phyloP scores from a whole-genome alignment of 352 stramenopile genomes.

The Pythium oligandrum region DNA sequence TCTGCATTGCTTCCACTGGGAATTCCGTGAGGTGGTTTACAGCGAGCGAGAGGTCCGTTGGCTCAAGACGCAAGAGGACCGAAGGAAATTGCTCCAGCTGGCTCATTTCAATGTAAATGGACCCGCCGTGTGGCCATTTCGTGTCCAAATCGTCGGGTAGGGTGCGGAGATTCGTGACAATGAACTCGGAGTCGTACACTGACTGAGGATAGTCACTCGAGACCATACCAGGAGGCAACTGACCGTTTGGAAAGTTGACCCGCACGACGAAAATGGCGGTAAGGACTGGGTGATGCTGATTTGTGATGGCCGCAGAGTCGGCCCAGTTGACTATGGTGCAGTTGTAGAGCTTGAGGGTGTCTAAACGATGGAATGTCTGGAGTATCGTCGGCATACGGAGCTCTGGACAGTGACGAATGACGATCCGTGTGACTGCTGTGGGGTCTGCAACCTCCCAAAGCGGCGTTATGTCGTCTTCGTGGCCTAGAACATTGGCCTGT shows the following conservation, averaged over 20 bases:
- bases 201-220: slow-evolving; percentile 7
- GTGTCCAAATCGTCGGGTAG: no score
- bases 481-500: background rate
- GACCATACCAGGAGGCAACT: slow-evolving; percentile 9
- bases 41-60: no score
- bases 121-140: no score
- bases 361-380: slow-evolving; percentile 4
- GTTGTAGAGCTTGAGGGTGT: slow-evolving; percentile 14
- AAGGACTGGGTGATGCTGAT: background rate
- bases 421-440: background rate
- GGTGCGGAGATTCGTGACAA: slow-evolving; percentile 1
- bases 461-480: background rate
- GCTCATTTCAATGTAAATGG: no score
- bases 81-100: no score
- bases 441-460: background rate
- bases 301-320: slow-evolving; percentile 1
- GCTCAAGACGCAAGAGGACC: no score
- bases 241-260: slow-evolving; percentile 2
- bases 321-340: slow-evolving; percentile 6
- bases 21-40: no score
- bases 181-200: slow-evolving; percentile 1
- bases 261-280: slow-evolving; percentile 8
- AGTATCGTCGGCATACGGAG: slow-evolving; percentile 5
- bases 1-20: no score
- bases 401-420: slow-evolving; percentile 9